A percentile compares a stretch with the other conserved stretches of the same genome.
These are phyloP conservation scores for Magnaporthiopsis incrustans DNA, from an alignment of 2,329 filamentous ascomycete species.

Conservation along the genomic window DNA sequence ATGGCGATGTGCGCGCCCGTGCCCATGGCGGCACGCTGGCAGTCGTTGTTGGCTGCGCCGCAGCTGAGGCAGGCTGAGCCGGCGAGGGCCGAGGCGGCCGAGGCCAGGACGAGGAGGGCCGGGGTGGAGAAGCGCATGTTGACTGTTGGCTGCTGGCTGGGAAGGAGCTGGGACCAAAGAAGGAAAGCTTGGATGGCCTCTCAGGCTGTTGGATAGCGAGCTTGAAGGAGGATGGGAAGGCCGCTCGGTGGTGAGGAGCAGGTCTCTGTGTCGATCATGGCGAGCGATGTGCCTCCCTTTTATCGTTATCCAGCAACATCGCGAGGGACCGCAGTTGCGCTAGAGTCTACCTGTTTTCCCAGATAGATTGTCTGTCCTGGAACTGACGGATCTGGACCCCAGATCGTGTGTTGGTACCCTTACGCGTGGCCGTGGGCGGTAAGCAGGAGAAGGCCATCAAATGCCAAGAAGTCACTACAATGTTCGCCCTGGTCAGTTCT, in stretches of 20 bases:
- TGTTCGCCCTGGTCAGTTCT: too few species aligned
- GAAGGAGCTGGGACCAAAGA: too few species aligned
- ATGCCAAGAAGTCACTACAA: background rate
- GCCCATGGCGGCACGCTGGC: constrained; percentile 8
- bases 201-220: background rate
- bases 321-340: background rate
- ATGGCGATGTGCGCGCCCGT: background rate
- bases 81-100: constrained; percentile 14
- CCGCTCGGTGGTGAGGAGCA: background rate
- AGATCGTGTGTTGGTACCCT: background rate
- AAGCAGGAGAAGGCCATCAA: background rate
- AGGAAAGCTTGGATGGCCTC: too few species aligned
- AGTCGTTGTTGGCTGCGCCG: constrained; percentile 8
- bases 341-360: background rate
- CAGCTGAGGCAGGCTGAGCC: constrained; percentile 8
- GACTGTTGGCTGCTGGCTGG: background rate
- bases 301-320: background rate
- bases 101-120: constrained; percentile 16
- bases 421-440: background rate
- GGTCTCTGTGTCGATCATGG: background rate
- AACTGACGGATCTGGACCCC: too few species aligned
- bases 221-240: background rate
- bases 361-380: too few species aligned
- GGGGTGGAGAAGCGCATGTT: constrained; percentile 14
- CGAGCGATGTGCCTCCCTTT: background rate